Base-by-base conservation (phyloP, 495 filamentous ascomycete genomes). In the Hyaloscypha hepaticicola region DNA sequence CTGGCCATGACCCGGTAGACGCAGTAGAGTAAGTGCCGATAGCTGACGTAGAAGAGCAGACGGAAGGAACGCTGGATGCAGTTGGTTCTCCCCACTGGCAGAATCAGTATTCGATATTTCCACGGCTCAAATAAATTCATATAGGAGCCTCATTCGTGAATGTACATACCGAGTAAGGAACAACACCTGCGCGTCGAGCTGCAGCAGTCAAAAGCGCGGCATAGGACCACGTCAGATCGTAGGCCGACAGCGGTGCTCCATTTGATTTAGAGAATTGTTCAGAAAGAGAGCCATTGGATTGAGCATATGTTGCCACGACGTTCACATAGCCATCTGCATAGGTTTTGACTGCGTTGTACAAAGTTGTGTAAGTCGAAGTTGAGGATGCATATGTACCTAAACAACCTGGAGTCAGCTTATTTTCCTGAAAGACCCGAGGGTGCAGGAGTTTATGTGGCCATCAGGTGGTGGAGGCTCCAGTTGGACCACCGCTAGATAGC, bases 271-370 rank as follows among this genome's bases (percentile, higher is more conserved):
- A 72, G 70, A 82, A 88, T 68, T 90, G 86, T 67, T 90, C 87
- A 5, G 87, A 66, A 6, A 82, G 79, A 4, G 71, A 70, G 3
- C 87, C 87, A 45, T 85, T 83, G 14, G 70, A 58, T 60, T 70
- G 80, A 50, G 72, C 86, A 73, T 80, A 85, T 62, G 79, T 70
- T 27, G 76, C 70, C 9, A 83, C 77, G 5, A 83, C 68, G 4
- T 77, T 74, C 3, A 84, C 75, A 64, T 88, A 89, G 21, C 82
- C 83, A 71, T 89, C 86, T 3, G 85, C 86, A 61, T 88, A 88
- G 0, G 73, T 76, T 62, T 78, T 83, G 5, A 88, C 74, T 0
- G 80, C 82, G 5, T 75, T 73, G 5, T 82, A 73, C n/a, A 88
- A 78, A 4, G 73, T 73, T 0, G 73, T 72, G 69, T 82, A 88